A percentile compares a stretch with the other conserved stretches of the same genome.
Conservation (phyloP, 2,329 filamentous ascomycete genomes). For the Pseudogymnoascus sp. region DNA sequence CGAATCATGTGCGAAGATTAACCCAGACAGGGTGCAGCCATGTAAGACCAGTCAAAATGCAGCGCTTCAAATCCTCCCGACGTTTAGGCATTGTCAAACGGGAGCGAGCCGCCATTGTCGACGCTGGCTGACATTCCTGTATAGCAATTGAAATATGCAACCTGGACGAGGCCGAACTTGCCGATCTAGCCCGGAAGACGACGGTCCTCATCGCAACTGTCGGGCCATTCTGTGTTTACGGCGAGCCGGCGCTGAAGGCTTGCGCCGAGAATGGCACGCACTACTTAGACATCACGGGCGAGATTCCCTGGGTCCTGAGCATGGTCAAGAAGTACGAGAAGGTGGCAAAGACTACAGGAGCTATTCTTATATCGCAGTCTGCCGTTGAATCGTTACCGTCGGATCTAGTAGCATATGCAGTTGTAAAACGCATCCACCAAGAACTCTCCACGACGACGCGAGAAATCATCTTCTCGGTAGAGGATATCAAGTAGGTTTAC, state of each 20-base stretch:
- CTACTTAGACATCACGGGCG: slow-evolving; percentile 58
- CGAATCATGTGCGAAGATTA: slow-evolving; percentile 57
- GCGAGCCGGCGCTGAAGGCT: slow-evolving; percentile 52
- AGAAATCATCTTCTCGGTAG: slow-evolving; percentile 46
- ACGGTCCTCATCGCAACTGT: slow-evolving; percentile 51
- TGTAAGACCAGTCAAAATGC: slow-evolving; percentile 40
- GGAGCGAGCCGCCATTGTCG: not conserved
- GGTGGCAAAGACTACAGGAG: slow-evolving; percentile 45
- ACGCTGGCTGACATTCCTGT: slow-evolving; percentile 12
- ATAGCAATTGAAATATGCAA: slow-evolving; percentile 48
- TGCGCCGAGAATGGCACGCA: slow-evolving; percentile 58
- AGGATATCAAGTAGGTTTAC: slow-evolving; percentile 35
- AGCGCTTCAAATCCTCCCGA: not conserved
- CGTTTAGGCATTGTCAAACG: not conserved
- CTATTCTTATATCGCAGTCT: slow-evolving; percentile 54
- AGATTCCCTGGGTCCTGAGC: slow-evolving; percentile 47
- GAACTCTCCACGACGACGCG: slow-evolving; percentile 42
- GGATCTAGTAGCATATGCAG: slow-evolving; percentile 50
- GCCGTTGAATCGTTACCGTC: slow-evolving; percentile 57
- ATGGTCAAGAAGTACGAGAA: slow-evolving; percentile 56
- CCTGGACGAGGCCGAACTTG: slow-evolving; percentile 40
- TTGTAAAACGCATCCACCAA: slow-evolving; percentile 43
- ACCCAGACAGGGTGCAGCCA: slow-evolving; percentile 63
- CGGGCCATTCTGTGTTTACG: slow-evolving; percentile 50
- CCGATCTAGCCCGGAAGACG: slow-evolving; percentile 47